Conservation (phyloP, 352 stramenopile genomes). For the Phytophthora hybrid region DNA sequence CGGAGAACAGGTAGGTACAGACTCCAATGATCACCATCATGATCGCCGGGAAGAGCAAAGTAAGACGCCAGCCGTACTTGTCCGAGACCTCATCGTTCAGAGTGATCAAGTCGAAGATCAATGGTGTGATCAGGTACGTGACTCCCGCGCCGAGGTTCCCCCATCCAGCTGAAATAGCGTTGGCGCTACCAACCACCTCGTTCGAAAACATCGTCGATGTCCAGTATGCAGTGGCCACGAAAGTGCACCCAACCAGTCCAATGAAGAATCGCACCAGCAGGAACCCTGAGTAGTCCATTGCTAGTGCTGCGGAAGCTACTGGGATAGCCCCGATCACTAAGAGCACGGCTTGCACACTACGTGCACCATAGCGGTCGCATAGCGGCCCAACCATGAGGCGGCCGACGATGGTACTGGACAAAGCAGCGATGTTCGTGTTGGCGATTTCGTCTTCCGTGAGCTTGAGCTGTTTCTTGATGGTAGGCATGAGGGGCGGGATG, state of each 20-base stretch:
- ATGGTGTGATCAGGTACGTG: conserved; percentile 86
- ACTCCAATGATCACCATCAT: conserved; percentile 81
- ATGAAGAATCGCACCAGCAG: conserved; percentile 92
- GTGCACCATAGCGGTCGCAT: conserved; percentile 93
- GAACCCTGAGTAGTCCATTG: conserved; percentile 76
- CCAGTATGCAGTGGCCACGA: conserved; percentile 95
- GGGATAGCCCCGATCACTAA: conserved; percentile 85
- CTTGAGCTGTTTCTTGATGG: conserved; percentile 45
- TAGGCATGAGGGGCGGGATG: conserved; percentile 53
- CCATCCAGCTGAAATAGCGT: conserved; percentile 93
- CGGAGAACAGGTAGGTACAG: conserved; percentile 32
- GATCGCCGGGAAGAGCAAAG: conserved; percentile 86
- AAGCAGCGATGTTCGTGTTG: conserved; percentile 91
- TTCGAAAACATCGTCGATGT: conserved; percentile 94
- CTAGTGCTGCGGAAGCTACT: conserved; percentile 80
- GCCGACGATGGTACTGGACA: conserved; percentile 90
- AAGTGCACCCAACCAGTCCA: conserved; percentile 91
- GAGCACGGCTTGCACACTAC: conserved; percentile 79
- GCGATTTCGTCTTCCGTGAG: conserved; percentile 86
- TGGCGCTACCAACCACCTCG: conserved; percentile 93
- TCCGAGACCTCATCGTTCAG: conserved; percentile 44
- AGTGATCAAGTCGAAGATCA: conserved; percentile 91
- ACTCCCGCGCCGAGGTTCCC: conserved; percentile 93
- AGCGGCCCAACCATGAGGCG: conserved; percentile 91
- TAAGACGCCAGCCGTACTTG: conserved; percentile 91